A percentile compares a stretch with the other conserved stretches of the same genome.
These are phyloP conservation scores for Debaryomyces fabryi DNA, from an alignment of 1,139 yeast genomes.

Conservation along the genomic window DNA sequence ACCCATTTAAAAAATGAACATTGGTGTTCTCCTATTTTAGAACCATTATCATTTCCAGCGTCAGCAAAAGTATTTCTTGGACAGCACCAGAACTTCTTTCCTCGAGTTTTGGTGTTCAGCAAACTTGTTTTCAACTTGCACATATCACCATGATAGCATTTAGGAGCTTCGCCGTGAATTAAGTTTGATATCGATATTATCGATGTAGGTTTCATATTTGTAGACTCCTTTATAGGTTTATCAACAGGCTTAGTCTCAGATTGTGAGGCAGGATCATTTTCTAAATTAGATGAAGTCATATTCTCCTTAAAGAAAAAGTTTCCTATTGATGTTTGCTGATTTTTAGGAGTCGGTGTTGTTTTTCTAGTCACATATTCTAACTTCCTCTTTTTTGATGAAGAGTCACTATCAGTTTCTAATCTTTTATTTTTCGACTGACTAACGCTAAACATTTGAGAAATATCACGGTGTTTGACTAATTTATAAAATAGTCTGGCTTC, in stretches of 20 bases:
- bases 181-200: constrained; percentile 14
- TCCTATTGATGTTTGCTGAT: constrained; percentile 20
- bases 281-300: background rate
- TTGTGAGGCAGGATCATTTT: background rate
- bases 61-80: constrained; percentile 18
- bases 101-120: constrained; percentile 46
- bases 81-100: constrained; percentile 66
- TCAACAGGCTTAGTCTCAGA: background rate
- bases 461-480: constrained; percentile 51
- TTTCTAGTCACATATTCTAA: constrained; percentile 19
- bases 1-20: constrained; percentile 46
- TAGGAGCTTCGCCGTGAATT: constrained; percentile 44
- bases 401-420: background rate
- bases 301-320: constrained; percentile 17
- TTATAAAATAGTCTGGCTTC: constrained; percentile 61
- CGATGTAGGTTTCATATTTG: constrained; percentile 8
- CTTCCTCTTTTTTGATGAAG: constrained; percentile 11
- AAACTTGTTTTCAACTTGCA: constrained; percentile 54
- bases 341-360: constrained; percentile 2
- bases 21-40: constrained; percentile 20
- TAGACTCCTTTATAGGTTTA: background rate
- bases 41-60: constrained; percentile 13
- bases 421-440: background rate
- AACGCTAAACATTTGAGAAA: constrained; percentile 51
- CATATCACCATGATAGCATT: constrained; percentile 52